phyloP scores from a whole-genome alignment of 1,139 yeast species.

The Kurtzmaniella quercitrusa region DNA sequence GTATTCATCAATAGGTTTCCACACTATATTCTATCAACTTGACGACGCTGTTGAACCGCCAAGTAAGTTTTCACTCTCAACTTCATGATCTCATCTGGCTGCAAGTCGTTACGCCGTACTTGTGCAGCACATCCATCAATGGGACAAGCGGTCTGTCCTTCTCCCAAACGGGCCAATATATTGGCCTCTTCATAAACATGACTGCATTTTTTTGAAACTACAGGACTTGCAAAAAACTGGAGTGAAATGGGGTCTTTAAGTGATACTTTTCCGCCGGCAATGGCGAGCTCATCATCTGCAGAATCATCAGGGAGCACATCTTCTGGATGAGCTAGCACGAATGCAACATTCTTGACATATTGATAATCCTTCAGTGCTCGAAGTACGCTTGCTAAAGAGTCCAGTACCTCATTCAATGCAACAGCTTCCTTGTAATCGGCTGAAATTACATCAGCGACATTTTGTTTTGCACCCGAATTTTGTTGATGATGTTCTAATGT shows the following conservation, averaged over 20 bases:
- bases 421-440: constrained; percentile 3
- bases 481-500: constrained; percentile 7
- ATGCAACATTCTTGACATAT: constrained; percentile 23
- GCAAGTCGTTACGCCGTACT: constrained; percentile 27
- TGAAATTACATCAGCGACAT: constrained; percentile 11
- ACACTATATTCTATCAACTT: constrained; percentile 1
- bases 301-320: constrained; percentile 40
- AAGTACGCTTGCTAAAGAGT: constrained; percentile 3
- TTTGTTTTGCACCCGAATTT: constrained; percentile 5
- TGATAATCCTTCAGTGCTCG: constrained; percentile 14
- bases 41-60: constrained; percentile 4
- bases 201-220: constrained; percentile 48
- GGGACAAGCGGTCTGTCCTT: constrained; percentile 34
- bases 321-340: constrained; percentile 34
- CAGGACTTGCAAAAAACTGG: constrained; percentile 48
- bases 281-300: constrained; percentile 54
- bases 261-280: constrained; percentile 66
- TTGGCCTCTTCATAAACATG: constrained; percentile 58
- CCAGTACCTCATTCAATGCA: not conserved
- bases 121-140: constrained; percentile 42
- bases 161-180: constrained; percentile 27
- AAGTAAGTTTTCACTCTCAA: constrained; percentile 43
- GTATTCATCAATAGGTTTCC: too few relatives aligned
- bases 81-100: constrained; percentile 45
- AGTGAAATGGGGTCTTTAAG: constrained; percentile 64